Base-by-base conservation (phyloP, 2,329 filamentous ascomycete genomes). In the Talaromyces marneffei region DNA sequence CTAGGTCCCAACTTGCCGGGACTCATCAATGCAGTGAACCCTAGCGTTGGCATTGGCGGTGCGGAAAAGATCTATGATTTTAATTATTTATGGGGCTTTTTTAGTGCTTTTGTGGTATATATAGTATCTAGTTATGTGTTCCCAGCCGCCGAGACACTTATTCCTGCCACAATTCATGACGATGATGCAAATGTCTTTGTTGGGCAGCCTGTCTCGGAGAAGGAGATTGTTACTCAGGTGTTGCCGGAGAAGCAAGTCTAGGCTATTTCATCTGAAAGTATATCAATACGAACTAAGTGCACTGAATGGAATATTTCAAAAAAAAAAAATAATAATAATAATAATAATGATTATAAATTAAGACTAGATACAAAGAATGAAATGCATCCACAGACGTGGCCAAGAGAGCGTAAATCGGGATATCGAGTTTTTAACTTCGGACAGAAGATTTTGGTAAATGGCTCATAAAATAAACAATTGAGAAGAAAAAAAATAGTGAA, bases 31-130 rank as follows among this genome's bases (percentile, higher is more conserved):
- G 54, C 63, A 2, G 69, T 75, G 27, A 71, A 68, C 40, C 63
- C 68, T 25, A 71, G 65, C 8, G 67, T 66, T 35, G 70, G 71
- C 31, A 44, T 61, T 16, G 39, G 61, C 20, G 53, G 42, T 23
- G 50, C 56, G 53, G 65, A 74, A 44, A 33, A 48, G 5, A 73
- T 75, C 68, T 75, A 74, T 57, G 71, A 72, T 57, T 67, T 75
- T 58, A 71, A 71, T 7, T 75, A 71, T 65, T 31, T 75, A 2
- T 64, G 52, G 52, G 14, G 52, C 3, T 54, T 74, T 40, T 60
- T 66, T 16, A 71, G 69, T 31, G 68, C 69, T 2, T 68, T 67
- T 6, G 57, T 65, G 0, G 62, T 74, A 2, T 75, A 74, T 59
- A 68, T 66, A 20, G 39, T 70, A 10, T 31, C 68, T 33, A 61